These are phyloP conservation scores for Trifolium dubium DNA, from an alignment of 306 rosid genomes.

Conservation along the genomic window DNA sequence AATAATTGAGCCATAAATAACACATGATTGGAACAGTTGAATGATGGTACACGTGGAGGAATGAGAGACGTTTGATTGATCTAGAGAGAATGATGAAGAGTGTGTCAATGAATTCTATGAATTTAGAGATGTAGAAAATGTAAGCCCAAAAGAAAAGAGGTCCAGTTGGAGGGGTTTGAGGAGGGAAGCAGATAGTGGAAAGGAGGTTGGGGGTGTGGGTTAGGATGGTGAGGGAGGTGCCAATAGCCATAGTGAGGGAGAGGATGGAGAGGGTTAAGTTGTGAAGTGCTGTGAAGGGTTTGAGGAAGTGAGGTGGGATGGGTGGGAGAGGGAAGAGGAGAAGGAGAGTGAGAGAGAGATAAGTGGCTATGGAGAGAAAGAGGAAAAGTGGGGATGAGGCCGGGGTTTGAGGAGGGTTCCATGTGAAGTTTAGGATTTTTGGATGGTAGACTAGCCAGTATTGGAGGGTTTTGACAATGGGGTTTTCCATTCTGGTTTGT, in stretches of 20 bases:
- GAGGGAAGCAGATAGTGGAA: conserved; percentile 68
- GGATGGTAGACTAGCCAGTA: conserved; percentile 73
- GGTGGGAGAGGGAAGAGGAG: conserved; percentile 54
- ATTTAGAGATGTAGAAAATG: conserved; percentile 86
- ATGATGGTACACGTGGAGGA: conserved; percentile 98
- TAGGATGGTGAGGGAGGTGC: conserved; percentile 55
- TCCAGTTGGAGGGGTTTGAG: conserved; percentile 55
- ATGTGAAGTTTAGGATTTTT: conserved; percentile 61
- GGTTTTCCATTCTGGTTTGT: not conserved
- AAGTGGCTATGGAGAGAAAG: conserved; percentile 44
- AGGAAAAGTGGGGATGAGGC: conserved; percentile 62
- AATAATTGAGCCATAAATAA: conserved; percentile 69
- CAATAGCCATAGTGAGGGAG: conserved; percentile 69
- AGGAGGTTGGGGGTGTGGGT: conserved; percentile 51
- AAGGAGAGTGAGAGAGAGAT: conserved; percentile 62
- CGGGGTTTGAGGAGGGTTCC: conserved; percentile 58
- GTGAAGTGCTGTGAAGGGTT: conserved; percentile 63
- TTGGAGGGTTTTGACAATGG: conserved; percentile 33
- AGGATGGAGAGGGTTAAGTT: conserved; percentile 65
- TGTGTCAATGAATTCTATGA: conserved; percentile 78
- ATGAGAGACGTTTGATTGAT: conserved; percentile 64
- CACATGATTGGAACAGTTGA: conserved; percentile 78
- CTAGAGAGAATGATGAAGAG: conserved; percentile 66
- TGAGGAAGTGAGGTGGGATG: conserved; percentile 47
- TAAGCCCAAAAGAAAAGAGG: conserved; percentile 97